Evolutionary conservation across 352 stramenopile species (phyloP).

Genomic region (Phytopythium ostracodes): DNA sequence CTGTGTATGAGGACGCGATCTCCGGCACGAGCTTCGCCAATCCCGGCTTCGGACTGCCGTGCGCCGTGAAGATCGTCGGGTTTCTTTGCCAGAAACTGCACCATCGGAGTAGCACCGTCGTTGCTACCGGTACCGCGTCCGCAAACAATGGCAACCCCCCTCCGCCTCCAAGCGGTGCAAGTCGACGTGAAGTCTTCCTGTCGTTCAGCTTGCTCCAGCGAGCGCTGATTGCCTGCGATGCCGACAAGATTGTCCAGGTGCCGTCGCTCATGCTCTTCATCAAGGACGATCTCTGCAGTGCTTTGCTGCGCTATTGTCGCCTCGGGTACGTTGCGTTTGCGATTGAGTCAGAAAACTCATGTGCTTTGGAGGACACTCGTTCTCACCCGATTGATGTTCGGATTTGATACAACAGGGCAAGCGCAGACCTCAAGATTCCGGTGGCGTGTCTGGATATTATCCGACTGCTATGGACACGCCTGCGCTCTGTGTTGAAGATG

Average conservation of each 20-base stretch:
- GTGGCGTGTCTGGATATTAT: conserved; percentile 61
- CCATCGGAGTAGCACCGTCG: conserved; percentile 30
- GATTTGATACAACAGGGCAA: conserved; percentile 28
- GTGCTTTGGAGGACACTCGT: neutral
- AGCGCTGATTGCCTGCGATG: conserved; percentile 51
- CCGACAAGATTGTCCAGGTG: conserved; percentile 35
- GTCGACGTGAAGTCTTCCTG: conserved; percentile 58
- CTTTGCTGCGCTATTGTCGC: conserved; percentile 64
- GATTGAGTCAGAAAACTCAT: conserved; percentile 4
- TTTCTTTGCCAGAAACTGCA: conserved; percentile 83
- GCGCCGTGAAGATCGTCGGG: conserved; percentile 71
- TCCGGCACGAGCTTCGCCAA: conserved; percentile 1
- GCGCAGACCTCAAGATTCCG: conserved; percentile 45
- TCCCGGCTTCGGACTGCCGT: conserved; percentile 62
- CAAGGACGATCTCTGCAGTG: conserved; percentile 80
- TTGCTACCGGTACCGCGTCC: neutral
- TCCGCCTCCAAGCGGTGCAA: conserved; percentile 19
- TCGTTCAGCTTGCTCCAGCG: conserved; percentile 65
- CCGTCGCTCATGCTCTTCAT: conserved; percentile 79
- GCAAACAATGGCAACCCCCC: neutral
- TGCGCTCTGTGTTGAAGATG: conserved; percentile 71
- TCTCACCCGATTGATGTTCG: neutral
- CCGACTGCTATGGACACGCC: conserved; percentile 70
- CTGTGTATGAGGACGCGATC: conserved; percentile 39
- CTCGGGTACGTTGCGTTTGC: conserved; percentile 36